phyloP scores from a whole-genome alignment of 2,329 filamentous ascomycete species.

The Trichoderma guizhouense region DNA sequence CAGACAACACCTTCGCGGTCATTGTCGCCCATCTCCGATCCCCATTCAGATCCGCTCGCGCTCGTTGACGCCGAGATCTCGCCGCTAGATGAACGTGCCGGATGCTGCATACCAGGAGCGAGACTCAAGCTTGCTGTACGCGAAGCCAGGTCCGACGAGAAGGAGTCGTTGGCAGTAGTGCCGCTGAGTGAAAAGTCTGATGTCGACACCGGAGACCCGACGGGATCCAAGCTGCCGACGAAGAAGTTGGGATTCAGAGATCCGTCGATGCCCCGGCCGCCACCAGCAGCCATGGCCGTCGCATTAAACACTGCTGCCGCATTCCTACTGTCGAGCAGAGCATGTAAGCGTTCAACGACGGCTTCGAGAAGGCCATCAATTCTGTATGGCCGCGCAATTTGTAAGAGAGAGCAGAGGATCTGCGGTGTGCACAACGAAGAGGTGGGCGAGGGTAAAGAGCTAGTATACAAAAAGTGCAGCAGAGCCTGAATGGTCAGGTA shows the following conservation, averaged over 20 bases:
- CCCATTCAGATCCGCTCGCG: slow-evolving; percentile 54
- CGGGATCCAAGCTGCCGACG: slow-evolving; percentile 46
- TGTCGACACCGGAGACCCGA: slow-evolving; percentile 34
- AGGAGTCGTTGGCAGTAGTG: slow-evolving; percentile 30
- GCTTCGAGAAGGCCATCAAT: slow-evolving; percentile 90
- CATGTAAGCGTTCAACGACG: slow-evolving; percentile 85
- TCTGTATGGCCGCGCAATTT: slow-evolving; percentile 89
- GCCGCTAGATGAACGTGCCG: slow-evolving; percentile 42
- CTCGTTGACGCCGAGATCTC: slow-evolving; percentile 51
- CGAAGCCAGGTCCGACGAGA: slow-evolving; percentile 31
- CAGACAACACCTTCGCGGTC: slow-evolving; percentile 59
- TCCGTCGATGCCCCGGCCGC: slow-evolving; percentile 76
- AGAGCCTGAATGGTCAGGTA: slow-evolving; percentile 84
- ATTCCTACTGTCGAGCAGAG: slow-evolving; percentile 86
- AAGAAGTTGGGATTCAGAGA: slow-evolving; percentile 62
- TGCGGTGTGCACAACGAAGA: slow-evolving; percentile 87
- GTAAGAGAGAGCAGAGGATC: slow-evolving; percentile 90
- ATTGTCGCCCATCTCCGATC: slow-evolving; percentile 50
- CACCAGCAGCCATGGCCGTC: slow-evolving; percentile 94
- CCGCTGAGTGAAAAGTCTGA: slow-evolving; percentile 35
- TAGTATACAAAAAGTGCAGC: slow-evolving; percentile 91
- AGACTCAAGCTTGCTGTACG: slow-evolving; percentile 45
- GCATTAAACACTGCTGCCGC: slow-evolving; percentile 97
- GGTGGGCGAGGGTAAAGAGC: slow-evolving; percentile 71
- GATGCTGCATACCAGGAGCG: slow-evolving; percentile 37